Percentiles rank a stretch among this genome's conserved stretches.
These are phyloP conservation scores for Colletotrichum brevisporum DNA, from an alignment of 2,329 filamentous ascomycete species.

Conservation along the genomic window DNA sequence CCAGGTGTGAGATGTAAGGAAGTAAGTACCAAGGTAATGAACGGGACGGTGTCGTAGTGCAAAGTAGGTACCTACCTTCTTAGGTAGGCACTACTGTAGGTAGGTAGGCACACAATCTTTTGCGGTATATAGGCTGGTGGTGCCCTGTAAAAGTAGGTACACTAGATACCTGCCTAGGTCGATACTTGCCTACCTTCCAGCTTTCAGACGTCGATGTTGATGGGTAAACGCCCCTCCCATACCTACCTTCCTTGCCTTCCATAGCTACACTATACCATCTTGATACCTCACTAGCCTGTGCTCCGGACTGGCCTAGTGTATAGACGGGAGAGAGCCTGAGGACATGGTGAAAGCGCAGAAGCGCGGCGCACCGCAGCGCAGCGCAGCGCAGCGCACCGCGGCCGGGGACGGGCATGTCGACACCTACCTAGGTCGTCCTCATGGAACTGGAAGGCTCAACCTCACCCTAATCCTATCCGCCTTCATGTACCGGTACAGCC, in stretches of 20 bases:
- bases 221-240: slow-evolving; percentile 22
- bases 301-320: background rate
- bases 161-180: background rate
- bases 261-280: background rate
- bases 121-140: background rate
- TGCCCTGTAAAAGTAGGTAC: background rate
- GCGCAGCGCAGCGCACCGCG: background rate
- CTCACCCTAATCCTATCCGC: no score
- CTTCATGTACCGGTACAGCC: slow-evolving; percentile 36
- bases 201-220: background rate
- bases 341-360: background rate
- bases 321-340: background rate
- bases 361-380: no score
- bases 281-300: background rate
- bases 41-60: background rate
- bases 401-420: background rate
- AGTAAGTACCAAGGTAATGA: no score
- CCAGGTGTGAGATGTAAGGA: no score
- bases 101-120: background rate
- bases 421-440: no score
- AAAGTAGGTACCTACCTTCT: background rate
- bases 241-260: background rate
- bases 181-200: background rate
- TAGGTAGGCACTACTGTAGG: background rate
- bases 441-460: no score